These are phyloP conservation scores for Pythium sukuiense DNA, from an alignment of 352 stramenopile species.

Conservation along the genomic window DNA sequence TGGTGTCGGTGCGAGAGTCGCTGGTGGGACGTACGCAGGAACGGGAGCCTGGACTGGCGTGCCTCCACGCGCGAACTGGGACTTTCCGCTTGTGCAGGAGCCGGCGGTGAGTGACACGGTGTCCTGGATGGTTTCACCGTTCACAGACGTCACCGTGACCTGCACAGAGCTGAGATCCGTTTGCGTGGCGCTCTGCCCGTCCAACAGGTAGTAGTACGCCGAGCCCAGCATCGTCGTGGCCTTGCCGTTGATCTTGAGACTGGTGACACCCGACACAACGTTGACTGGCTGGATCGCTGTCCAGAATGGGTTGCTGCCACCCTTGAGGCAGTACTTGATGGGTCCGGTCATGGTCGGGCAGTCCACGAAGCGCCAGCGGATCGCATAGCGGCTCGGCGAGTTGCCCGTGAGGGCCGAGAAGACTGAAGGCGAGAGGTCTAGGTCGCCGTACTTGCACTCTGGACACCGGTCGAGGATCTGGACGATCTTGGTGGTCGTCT, in stretches of 20 bases:
- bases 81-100: constrained; percentile 43
- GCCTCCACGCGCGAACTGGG: constrained; percentile 42
- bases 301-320: constrained; percentile 59
- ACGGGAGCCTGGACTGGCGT: not conserved
- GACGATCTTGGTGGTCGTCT: constrained; percentile 42
- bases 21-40: constrained; percentile 1
- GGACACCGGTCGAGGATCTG: constrained; percentile 74
- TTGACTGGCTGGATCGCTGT: constrained; percentile 68
- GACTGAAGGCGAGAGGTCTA: constrained; percentile 62
- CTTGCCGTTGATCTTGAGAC: constrained; percentile 57
- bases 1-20: constrained; percentile 10
- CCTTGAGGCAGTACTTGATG: constrained; percentile 71
- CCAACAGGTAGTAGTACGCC: constrained; percentile 43
- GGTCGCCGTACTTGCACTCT: constrained; percentile 66
- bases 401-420: constrained; percentile 71
- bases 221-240: constrained; percentile 59
- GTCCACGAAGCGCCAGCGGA: constrained; percentile 72
- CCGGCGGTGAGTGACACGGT: constrained; percentile 48
- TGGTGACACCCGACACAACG: constrained; percentile 41
- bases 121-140: constrained; percentile 53
- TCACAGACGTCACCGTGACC: constrained; percentile 52
- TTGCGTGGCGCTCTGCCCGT: constrained; percentile 29
- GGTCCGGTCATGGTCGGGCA: constrained; percentile 48
- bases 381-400: constrained; percentile 47
- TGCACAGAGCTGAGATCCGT: constrained; percentile 32